Evolutionary conservation across 2,329 filamentous ascomycete species (phyloP).

Genomic region (Venturia nashicola): DNA sequence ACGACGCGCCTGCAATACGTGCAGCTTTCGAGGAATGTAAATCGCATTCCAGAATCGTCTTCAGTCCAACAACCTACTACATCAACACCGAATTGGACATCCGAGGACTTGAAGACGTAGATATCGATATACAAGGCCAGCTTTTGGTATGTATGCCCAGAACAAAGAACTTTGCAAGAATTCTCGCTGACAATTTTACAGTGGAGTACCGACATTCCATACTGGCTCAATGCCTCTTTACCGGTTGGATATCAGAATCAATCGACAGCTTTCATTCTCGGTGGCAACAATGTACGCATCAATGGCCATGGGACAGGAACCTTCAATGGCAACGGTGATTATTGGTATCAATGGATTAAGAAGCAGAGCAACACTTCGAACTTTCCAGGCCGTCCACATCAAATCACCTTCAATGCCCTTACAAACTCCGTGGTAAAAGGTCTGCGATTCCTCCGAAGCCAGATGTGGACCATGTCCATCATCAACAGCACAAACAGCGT

Average conservation of each 20-base stretch:
- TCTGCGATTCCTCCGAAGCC: constrained; percentile 41
- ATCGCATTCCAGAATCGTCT: background rate
- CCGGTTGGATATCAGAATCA: constrained; percentile 20
- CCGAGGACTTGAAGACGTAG: background rate
- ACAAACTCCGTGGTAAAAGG: constrained; percentile 37
- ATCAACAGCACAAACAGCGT: constrained; percentile 35
- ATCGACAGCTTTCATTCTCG: constrained; percentile 22
- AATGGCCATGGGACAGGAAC: constrained; percentile 40
- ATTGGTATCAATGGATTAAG: constrained; percentile 43
- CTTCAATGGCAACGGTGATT: constrained; percentile 45
- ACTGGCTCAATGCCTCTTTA: constrained; percentile 19
- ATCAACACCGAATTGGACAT: background rate
- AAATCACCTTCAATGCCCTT: constrained; percentile 38
- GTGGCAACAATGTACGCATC: constrained; percentile 38
- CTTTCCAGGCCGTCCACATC: constrained; percentile 33
- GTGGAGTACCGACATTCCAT: constrained; percentile 17
- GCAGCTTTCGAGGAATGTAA: background rate
- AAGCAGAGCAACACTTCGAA: constrained; percentile 14
- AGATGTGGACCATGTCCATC: constrained; percentile 50
- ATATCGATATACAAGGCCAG: background rate
- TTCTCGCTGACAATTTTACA: background rate
- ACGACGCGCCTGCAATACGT: background rate
- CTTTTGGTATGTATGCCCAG: background rate
- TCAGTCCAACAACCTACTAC: background rate
- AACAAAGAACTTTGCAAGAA: background rate